phyloP scores from a whole-genome alignment of 2,329 filamentous ascomycete genomes.

The Emmonsia crescens region DNA sequence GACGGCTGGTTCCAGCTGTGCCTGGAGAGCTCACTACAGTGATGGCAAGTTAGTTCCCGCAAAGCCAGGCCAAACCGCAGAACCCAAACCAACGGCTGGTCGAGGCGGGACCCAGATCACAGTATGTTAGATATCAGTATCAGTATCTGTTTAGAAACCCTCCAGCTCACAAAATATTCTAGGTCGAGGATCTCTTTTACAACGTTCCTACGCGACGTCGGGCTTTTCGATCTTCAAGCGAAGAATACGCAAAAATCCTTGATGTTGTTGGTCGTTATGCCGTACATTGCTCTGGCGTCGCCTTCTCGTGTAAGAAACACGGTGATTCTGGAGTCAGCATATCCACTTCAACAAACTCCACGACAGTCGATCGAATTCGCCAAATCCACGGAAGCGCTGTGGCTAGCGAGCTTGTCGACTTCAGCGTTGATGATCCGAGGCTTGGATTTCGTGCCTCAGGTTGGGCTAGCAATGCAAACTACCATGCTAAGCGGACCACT shows the following conservation, averaged over 20 bases:
- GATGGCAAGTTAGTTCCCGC: slow-evolving; percentile 69
- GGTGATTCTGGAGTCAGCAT: slow-evolving; percentile 77
- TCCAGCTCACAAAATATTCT: neutral
- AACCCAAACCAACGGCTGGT: slow-evolving; percentile 80
- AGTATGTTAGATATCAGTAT: slow-evolving; percentile 32
- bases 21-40: slow-evolving; percentile 81
- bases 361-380: slow-evolving; percentile 70
- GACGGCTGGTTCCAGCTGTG: slow-evolving; percentile 75
- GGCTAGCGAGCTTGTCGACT: slow-evolving; percentile 76
- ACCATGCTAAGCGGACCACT: slow-evolving; percentile 79
- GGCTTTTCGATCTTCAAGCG: slow-evolving; percentile 81
- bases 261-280: slow-evolving; percentile 91
- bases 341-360: slow-evolving; percentile 63
- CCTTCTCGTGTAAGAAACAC: slow-evolving; percentile 93
- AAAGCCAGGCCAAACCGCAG: slow-evolving; percentile 76
- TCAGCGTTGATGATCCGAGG: slow-evolving; percentile 58
- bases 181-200: slow-evolving; percentile 92
- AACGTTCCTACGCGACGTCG: slow-evolving; percentile 80
- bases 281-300: slow-evolving; percentile 80
- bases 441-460: slow-evolving; percentile 78
- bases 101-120: slow-evolving; percentile 87
- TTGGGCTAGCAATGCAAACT: slow-evolving; percentile 85
- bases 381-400: slow-evolving; percentile 77
- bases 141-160: neutral
- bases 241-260: slow-evolving; percentile 96